These are phyloP conservation scores for Xylariaceae sp. DNA, from an alignment of 2,329 filamentous ascomycete genomes.

Conservation along the genomic window DNA sequence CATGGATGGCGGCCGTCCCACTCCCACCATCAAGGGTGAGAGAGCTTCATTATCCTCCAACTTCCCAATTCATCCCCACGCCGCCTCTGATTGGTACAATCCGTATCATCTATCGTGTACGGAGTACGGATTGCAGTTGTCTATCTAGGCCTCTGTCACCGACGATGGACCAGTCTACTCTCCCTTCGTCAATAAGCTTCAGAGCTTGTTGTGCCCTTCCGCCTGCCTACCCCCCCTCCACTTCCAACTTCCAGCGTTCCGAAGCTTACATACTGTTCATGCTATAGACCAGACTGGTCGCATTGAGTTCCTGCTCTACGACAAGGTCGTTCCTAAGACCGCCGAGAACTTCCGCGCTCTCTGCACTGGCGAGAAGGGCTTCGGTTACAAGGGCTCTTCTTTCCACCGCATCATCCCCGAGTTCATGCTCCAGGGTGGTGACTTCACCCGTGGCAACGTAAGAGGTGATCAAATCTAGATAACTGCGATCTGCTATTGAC, in stretches of 20 bases:
- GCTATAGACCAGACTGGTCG: constrained; percentile 64
- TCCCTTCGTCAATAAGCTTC: not conserved
- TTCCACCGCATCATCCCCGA: constrained; percentile 92
- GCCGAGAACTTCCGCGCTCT: constrained; percentile 78
- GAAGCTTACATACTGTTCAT: constrained; percentile 20
- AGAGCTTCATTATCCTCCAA: constrained; percentile 19
- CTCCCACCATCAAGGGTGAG: constrained; percentile 56
- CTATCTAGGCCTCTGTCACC: not conserved
- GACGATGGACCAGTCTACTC: not conserved
- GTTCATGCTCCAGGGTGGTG: constrained; percentile 95
- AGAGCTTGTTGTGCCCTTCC: not conserved
- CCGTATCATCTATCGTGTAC: not conserved
- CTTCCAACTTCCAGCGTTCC: not conserved
- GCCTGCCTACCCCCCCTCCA: not conserved
- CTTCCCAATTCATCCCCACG: constrained; percentile 13
- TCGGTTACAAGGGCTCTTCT: constrained; percentile 74
- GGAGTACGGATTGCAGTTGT: not conserved
- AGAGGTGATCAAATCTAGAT: constrained; percentile 36
- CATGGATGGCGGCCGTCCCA: constrained; percentile 55
- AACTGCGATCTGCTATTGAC: constrained; percentile 1
- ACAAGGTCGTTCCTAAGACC: constrained; percentile 84
- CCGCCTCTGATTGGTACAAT: not conserved
- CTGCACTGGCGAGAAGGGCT: constrained; percentile 74
- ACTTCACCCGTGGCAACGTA: constrained; percentile 91
- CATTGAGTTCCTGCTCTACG: constrained; percentile 85